Conservation (phyloP, 306 rosid species). For the Hippophae gyantsensis region DNA sequence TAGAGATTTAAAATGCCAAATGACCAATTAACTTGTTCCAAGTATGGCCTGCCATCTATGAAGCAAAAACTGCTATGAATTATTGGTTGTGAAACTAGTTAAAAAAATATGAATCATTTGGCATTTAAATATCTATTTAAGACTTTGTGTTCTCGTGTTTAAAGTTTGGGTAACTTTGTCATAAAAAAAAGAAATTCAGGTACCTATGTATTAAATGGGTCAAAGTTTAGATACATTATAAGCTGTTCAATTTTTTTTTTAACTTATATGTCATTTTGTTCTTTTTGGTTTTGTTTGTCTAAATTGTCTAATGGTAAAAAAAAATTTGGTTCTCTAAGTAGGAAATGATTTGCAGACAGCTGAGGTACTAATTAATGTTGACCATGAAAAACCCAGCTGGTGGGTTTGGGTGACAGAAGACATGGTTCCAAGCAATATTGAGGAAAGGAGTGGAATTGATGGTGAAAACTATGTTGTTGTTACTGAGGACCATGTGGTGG, state of each 20-base stretch:
- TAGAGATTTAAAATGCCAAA: too few species aligned
- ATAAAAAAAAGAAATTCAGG: too few species aligned
- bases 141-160: too few species aligned
- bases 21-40: too few species aligned
- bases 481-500: conserved; percentile 80
- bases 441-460: conserved; percentile 83
- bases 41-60: too few species aligned
- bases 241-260: not conserved
- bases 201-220: too few species aligned
- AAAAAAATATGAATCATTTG: too few species aligned
- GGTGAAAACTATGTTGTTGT: conserved; percentile 69
- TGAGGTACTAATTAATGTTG: conserved; percentile 65
- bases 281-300: not conserved
- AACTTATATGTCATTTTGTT: not conserved
- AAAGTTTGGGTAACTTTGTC: too few species aligned
- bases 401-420: conserved; percentile 95
- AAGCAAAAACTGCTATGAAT: too few species aligned
- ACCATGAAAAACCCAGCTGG: conserved; percentile 68
- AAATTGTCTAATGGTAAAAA: not conserved
- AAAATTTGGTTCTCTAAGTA: conserved; percentile 8
- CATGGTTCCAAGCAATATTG: conserved; percentile 43
- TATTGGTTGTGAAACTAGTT: too few species aligned
- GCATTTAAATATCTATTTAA: too few species aligned
- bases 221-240: too few species aligned
- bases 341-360: conserved; percentile 59